Evolutionary conservation across 345 rosid species (phyloP), one percentile per base, ranked within the genome.

Genomic region (Litchi chinensis): DNA sequence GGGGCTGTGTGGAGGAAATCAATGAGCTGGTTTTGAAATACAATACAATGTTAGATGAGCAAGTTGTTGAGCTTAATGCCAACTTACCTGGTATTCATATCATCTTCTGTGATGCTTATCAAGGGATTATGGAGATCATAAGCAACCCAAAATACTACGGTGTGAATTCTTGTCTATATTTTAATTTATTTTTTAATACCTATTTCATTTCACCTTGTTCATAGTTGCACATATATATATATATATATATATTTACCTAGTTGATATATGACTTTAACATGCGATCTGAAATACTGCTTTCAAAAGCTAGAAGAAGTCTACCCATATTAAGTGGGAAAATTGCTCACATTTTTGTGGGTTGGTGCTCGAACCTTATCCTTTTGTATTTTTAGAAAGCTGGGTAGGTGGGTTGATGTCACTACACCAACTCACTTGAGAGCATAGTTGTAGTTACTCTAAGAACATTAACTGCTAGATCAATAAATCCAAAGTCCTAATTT

Each of bases 71-170:
- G 57, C 90, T 91, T 26, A 83, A 88, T 37, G 60, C 54, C 16
- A 88, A 85, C 71, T 78, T 87, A 15, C 82, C 84, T 0, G 89
- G 83, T 76, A 88, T 85, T 50, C 82, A 76, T 37, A 82, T 91
- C 18, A 79, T 88, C 68, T 88, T 90, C 82, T 86, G 91, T 75
- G 89, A 88, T 73, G 82, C 82, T 1, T 90, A 88, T 77, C 83
- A 70, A 40, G 92, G 88, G 16, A 74, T 86, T n/a, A 87, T 86
- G 86, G 83, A 86, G 84, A 85, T 91, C 74, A 77, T 91, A 28
- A 59, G 80, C 74, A 79, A 86, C 52, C 85, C 88, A 13, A 32
- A 32, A 16, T 52, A 69, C 50, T 89, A 64, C 32, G 90, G 92
- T 89, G 85, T 65, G 79, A 8, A 57, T 16, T 63, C 76, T 40